phyloP scores from a whole-genome alignment of 2,329 filamentous ascomycete species.

The Colletotrichum melonis region DNA sequence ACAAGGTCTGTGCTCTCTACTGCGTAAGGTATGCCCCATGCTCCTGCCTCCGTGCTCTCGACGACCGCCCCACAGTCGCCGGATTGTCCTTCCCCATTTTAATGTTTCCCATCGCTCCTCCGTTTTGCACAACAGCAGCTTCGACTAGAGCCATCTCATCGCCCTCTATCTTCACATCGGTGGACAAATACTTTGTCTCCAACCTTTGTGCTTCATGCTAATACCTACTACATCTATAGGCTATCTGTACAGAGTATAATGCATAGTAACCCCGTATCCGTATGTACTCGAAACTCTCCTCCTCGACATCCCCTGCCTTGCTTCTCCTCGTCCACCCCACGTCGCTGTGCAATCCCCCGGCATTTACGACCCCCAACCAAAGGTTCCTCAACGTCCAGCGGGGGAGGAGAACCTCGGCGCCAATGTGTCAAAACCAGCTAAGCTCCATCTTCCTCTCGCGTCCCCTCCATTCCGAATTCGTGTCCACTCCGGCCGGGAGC shows the following conservation, averaged over 20 bases:
- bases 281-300: background rate
- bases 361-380: background rate
- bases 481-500: background rate
- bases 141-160: background rate
- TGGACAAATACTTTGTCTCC: background rate
- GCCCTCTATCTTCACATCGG: background rate
- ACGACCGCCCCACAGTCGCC: conserved; percentile 8
- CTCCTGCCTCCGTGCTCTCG: background rate
- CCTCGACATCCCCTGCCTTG: background rate
- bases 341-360: background rate
- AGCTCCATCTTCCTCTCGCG: conserved; percentile 14
- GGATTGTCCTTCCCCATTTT: conserved; percentile 29
- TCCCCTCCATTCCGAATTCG: conserved; percentile 11
- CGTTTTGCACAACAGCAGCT: conserved; percentile 10
- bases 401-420: conserved; percentile 18
- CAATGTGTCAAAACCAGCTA: conserved; percentile 15
- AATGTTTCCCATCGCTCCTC: background rate
- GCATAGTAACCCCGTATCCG: too few species aligned
- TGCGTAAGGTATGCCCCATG: background rate
- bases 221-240: too few species aligned
- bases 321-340: background rate
- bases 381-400: background rate
- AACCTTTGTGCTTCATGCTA: background rate
- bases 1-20: conserved; percentile 13
- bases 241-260: too few species aligned